phyloP scores from a whole-genome alignment of 2,329 filamentous ascomycete genomes.

The Penicillium sp. region DNA sequence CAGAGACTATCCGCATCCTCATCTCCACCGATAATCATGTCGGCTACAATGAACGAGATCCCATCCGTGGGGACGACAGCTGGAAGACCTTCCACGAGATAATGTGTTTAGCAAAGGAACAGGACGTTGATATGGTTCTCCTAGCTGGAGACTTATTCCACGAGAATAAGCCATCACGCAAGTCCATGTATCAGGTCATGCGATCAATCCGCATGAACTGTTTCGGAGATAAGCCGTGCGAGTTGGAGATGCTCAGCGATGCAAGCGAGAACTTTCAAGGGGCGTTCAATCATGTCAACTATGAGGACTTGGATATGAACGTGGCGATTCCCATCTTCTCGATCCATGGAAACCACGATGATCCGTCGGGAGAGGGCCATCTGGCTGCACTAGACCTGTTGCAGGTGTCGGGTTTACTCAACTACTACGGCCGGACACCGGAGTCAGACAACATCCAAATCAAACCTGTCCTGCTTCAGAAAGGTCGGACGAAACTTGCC shows the following conservation, averaged over 20 bases:
- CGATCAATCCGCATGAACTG: slow-evolving; percentile 89
- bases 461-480: slow-evolving; percentile 89
- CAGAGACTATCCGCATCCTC: slow-evolving; percentile 90
- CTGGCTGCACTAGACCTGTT: slow-evolving; percentile 86
- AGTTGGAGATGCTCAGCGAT: slow-evolving; percentile 91
- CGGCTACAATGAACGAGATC: slow-evolving; percentile 88
- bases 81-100: slow-evolving; percentile 96
- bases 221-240: slow-evolving; percentile 89
- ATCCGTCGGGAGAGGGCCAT: slow-evolving; percentile 93
- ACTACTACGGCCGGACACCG: slow-evolving; percentile 90
- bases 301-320: slow-evolving; percentile 96
- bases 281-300: slow-evolving; percentile 91
- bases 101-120: slow-evolving; percentile 77
- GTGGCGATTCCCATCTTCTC: slow-evolving; percentile 96
- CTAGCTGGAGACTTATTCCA: slow-evolving; percentile 95
- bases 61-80: slow-evolving; percentile 92
- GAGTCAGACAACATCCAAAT: slow-evolving; percentile 91
- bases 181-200: slow-evolving; percentile 97
- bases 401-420: slow-evolving; percentile 84
- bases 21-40: slow-evolving; percentile 97
- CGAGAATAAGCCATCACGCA: slow-evolving; percentile 94
- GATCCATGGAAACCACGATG: slow-evolving; percentile 97
- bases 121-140: slow-evolving; percentile 97
- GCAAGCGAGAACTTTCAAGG: slow-evolving; percentile 86
- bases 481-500: slow-evolving; percentile 86